These are phyloP conservation scores for Anisodus acutangulus DNA, from an alignment of 257 asterid genomes.

Conservation along the genomic window DNA sequence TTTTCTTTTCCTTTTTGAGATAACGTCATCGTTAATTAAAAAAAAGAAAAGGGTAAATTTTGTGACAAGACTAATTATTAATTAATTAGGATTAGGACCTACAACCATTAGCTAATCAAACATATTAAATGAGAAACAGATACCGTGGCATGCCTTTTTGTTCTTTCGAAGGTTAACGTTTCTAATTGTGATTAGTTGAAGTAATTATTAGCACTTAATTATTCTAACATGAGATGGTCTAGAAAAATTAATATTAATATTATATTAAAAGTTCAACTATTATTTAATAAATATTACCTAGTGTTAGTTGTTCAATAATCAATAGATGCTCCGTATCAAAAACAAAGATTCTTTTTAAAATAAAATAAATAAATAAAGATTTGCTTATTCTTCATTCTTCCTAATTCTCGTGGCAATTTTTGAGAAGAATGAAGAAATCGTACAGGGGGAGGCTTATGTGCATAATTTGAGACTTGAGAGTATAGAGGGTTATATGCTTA, in stretches of 20 bases:
- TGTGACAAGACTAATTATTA: background rate
- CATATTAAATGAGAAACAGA: background rate
- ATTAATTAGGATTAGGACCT: conserved; percentile 21
- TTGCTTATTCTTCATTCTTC: background rate
- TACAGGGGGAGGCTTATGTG: too few relatives aligned
- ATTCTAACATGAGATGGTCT: background rate
- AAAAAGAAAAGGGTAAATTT: background rate
- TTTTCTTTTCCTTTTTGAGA: background rate
- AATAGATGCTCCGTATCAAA: background rate
- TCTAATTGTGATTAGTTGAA: conserved; percentile 23
- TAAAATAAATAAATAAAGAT: background rate
- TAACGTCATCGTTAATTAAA: background rate
- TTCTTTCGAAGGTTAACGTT: conserved; percentile 7
- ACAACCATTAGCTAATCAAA: background rate
- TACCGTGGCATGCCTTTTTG: background rate
- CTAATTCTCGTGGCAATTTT: background rate
- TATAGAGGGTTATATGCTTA: too few relatives aligned
- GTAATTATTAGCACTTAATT: background rate
- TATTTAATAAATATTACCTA: background rate
- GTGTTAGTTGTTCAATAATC: background rate
- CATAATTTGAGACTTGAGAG: too few relatives aligned
- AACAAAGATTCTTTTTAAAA: background rate
- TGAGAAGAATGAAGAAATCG: too few relatives aligned
- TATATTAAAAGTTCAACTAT: background rate
- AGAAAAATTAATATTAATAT: background rate